Conservation (phyloP, 2,329 filamentous ascomycete species). For the Diplodia sapinea region DNA sequence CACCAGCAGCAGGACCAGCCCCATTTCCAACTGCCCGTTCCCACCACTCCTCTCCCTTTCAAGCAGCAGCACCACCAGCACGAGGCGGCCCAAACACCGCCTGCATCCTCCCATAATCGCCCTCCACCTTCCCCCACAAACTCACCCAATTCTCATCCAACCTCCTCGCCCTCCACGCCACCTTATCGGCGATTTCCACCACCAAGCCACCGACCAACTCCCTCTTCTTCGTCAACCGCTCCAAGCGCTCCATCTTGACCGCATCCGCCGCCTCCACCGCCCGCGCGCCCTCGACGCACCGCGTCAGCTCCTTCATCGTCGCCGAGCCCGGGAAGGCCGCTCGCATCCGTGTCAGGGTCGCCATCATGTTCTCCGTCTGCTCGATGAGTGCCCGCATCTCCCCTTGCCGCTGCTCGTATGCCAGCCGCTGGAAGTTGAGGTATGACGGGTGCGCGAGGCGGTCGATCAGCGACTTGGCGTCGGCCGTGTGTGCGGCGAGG, state of each 20-base stretch:
- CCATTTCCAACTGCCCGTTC: too few species aligned
- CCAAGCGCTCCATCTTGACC: neutral
- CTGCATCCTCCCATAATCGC: too few species aligned
- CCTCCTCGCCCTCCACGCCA: too few species aligned
- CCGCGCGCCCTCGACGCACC: neutral
- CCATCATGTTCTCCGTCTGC: neutral
- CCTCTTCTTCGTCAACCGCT: neutral
- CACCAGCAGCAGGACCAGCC: too few species aligned
- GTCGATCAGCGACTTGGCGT: neutral
- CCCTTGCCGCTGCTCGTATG: neutral
- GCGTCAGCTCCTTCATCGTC: neutral
- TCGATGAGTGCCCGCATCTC: neutral
- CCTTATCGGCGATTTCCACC: neutral
- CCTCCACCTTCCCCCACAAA: too few species aligned
- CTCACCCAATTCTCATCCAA: too few species aligned
- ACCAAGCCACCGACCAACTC: neutral
- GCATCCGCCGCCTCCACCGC: neutral
- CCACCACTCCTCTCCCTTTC: too few species aligned
- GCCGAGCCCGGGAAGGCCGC: neutral
- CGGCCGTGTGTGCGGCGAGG: neutral
- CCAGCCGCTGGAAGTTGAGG: neutral
- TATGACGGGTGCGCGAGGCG: neutral
- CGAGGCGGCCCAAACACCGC: too few species aligned
- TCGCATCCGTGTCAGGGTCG: neutral
- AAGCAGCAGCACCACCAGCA: too few species aligned